Percentiles rank a stretch among this genome's conserved stretches.
Conservation (phyloP, 352 stramenopile species). For the Globisporangium mamillatum region DNA sequence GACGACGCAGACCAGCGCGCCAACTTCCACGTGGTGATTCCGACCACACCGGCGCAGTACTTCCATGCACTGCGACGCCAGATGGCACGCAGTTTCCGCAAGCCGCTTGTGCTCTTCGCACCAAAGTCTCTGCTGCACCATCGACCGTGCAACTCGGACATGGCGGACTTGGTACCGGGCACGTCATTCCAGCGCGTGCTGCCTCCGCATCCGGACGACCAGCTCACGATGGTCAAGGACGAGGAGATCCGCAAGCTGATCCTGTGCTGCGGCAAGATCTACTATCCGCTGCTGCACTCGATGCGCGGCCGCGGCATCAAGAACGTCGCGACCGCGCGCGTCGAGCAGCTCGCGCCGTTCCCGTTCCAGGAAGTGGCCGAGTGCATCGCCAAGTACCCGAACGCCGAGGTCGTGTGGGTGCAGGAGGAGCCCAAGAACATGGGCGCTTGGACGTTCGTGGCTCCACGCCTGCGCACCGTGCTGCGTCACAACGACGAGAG, state of each 20-base stretch:
- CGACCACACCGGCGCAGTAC: constrained; percentile 93
- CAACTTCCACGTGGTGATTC: constrained; percentile 79
- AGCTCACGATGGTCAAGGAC: constrained; percentile 57
- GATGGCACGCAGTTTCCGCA: constrained; percentile 64
- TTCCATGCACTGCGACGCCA: constrained; percentile 94
- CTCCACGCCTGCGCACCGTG: constrained; percentile 92
- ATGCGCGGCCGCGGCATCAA: constrained; percentile 51
- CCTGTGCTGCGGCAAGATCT: constrained; percentile 84
- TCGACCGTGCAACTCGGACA: constrained; percentile 74
- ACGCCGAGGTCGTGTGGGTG: constrained; percentile 95
- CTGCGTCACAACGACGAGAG: constrained; percentile 80
- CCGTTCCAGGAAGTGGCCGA: constrained; percentile 95
- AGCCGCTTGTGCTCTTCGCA: constrained; percentile 78
- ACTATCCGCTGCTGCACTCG: constrained; percentile 71
- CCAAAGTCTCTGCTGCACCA: constrained; percentile 86
- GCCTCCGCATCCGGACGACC: constrained; percentile 68
- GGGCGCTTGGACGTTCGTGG: constrained; percentile 93
- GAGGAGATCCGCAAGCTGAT: constrained; percentile 76
- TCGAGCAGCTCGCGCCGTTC: constrained; percentile 94
- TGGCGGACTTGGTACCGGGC: constrained; percentile 55
- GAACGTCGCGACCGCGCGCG: constrained; percentile 64
- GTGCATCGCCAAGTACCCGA: constrained; percentile 89
- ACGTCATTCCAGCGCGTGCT: constrained; percentile 70
- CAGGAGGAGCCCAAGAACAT: constrained; percentile 99
- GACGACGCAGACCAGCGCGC: constrained; percentile 43